Percentiles rank a stretch among this genome's conserved stretches.
Evolutionary conservation across 257 asterid species (phyloP).

Genomic region (Solanum medicagineum): DNA sequence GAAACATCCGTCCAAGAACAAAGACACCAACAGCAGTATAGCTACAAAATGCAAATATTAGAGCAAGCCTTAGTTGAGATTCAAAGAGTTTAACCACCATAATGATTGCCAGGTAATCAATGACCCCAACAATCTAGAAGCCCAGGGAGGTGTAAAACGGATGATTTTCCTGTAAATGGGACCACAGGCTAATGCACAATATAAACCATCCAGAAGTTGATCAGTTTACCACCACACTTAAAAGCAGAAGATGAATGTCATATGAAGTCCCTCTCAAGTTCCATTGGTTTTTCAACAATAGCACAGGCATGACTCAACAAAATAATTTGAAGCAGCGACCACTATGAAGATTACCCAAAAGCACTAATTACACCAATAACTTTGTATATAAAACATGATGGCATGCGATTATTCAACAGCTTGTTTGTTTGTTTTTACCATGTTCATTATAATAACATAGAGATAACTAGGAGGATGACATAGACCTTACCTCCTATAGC

Average conservation of each 20-base stretch:
- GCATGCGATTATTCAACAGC: background rate
- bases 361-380: background rate
- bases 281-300: background rate
- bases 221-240: background rate
- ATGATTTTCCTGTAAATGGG: background rate
- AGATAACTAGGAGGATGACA: background rate
- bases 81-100: background rate
- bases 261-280: background rate
- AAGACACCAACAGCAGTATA: slow-evolving; percentile 97
- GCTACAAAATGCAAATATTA: slow-evolving; percentile 26
- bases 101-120: background rate
- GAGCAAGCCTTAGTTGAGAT: background rate
- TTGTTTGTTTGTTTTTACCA: background rate
- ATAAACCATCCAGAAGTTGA: background rate
- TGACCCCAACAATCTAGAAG: background rate
- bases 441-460: background rate
- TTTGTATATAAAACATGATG: background rate
- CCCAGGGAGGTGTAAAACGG: background rate
- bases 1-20: slow-evolving; percentile 87
- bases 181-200: background rate
- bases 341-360: slow-evolving; percentile 1
- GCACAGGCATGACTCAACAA: background rate
- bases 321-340: background rate
- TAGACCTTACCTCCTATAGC: background rate
- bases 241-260: background rate